A percentile compares a stretch with the other conserved stretches of the same genome.
Evolutionary conservation across 2,329 filamentous ascomycete genomes (phyloP).

Genomic region (Dactylellina leptospora): DNA sequence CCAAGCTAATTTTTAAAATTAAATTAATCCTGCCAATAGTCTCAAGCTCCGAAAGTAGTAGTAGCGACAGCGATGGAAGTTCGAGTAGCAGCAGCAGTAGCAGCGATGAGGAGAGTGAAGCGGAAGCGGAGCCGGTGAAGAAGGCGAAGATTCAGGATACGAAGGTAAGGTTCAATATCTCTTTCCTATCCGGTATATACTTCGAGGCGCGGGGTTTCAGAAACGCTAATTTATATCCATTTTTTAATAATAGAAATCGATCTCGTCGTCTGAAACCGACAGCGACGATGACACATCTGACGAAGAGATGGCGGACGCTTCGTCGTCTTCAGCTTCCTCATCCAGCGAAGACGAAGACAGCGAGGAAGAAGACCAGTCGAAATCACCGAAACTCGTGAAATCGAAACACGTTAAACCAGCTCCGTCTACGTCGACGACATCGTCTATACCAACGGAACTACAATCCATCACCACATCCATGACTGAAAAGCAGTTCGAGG

Average conservation of each 20-base stretch:
- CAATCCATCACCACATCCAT: conserved; percentile 13
- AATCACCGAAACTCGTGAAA: not conserved
- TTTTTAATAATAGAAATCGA: not conserved
- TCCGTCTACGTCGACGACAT: conserved; percentile 9
- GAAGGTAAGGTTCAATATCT: too few relatives aligned
- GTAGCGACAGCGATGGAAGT: conserved; percentile 45
- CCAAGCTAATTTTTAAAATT: conserved; percentile 4
- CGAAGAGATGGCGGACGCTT: conserved; percentile 27
- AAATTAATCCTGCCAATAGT: conserved; percentile 12
- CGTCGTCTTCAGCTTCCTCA: conserved; percentile 6
- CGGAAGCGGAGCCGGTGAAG: conserved; percentile 9
- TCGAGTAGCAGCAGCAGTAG: conserved; percentile 40
- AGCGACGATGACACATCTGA: conserved; percentile 29
- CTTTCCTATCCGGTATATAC: not conserved
- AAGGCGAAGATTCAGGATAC: conserved; percentile 24
- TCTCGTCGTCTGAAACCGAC: not conserved
- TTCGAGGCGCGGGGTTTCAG: too few relatives aligned
- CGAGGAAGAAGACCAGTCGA: conserved; percentile 22
- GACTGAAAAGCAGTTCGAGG: conserved; percentile 46
- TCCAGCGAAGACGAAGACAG: conserved; percentile 4
- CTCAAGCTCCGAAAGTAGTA: conserved; percentile 13
- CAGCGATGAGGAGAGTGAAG: conserved; percentile 20
- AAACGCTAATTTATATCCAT: conserved; percentile 32
- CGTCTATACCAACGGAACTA: conserved; percentile 32
- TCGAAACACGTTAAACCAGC: conserved; percentile 11